Evolutionary conservation across 2,329 filamentous ascomycete genomes (phyloP).

Genomic region (Davidsoniella eucalypti): DNA sequence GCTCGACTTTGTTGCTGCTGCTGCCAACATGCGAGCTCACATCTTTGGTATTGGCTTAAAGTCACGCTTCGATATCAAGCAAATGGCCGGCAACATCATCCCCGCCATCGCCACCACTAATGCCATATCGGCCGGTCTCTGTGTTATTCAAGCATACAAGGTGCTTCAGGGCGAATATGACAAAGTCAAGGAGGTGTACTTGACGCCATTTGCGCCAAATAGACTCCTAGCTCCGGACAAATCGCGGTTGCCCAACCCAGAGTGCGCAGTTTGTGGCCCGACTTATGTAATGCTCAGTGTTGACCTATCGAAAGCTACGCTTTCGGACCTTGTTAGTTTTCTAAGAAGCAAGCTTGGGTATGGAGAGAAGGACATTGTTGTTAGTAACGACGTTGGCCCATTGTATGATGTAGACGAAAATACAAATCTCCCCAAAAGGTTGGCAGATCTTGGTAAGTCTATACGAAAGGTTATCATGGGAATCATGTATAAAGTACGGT

Average conservation of each 20-base stretch:
- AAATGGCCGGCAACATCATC: slow-evolving; percentile 99
- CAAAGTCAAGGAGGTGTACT: slow-evolving; percentile 67
- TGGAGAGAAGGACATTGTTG: slow-evolving; percentile 57
- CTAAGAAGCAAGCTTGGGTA: slow-evolving; percentile 58
- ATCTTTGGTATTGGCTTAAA: slow-evolving; percentile 81
- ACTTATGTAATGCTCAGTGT: slow-evolving; percentile 50
- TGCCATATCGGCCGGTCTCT: slow-evolving; percentile 84
- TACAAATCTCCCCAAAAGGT: slow-evolving; percentile 66
- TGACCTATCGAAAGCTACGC: slow-evolving; percentile 54
- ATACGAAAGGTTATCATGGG: neutral
- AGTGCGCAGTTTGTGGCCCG: slow-evolving; percentile 71
- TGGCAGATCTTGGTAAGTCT: slow-evolving; percentile 52
- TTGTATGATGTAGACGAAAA: slow-evolving; percentile 83
- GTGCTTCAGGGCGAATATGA: slow-evolving; percentile 57
- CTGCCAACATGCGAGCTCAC: slow-evolving; percentile 73
- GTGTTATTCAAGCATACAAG: slow-evolving; percentile 85
- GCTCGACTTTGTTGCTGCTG: slow-evolving; percentile 81
- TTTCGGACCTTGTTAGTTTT: slow-evolving; percentile 66
- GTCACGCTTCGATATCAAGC: slow-evolving; percentile 92
- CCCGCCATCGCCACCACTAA: slow-evolving; percentile 97
- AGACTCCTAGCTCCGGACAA: slow-evolving; percentile 42
- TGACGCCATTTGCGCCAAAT: slow-evolving; percentile 49
- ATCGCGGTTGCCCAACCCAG: slow-evolving; percentile 51
- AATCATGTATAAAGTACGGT: neutral
- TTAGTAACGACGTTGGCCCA: slow-evolving; percentile 59